Evolutionary conservation across 179 eudicot genomes (phyloP), one percentile per base, ranked within the genome.

Genomic region (Silene noctiflora): DNA sequence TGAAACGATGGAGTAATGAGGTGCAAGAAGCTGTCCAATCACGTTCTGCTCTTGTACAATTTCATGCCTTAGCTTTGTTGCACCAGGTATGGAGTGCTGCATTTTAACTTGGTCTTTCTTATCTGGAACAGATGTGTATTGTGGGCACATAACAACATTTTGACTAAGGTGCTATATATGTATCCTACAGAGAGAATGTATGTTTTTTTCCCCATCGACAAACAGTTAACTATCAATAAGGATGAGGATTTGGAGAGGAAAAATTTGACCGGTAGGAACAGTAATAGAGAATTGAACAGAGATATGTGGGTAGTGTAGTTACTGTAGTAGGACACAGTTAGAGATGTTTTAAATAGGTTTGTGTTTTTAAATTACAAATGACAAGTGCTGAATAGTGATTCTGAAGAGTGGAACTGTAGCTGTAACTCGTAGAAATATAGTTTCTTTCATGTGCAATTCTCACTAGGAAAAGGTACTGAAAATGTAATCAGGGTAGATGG

Each of bases 21-120:
- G 97, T 94, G 56, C 96, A 91, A 77, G 98, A 94, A 87, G 98
- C 97, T 73, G 91, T 94, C 69, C 98, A 94, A 78, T 94, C 98
- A 69, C 89, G 98, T 76, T 92, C 98, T 67, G 94, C 98, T 58
- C 94, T 94, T 69, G 98, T 94, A 55, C 98, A 94, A 83, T 94
- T 94, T 84, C 98, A 94, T 77, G 98, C 98, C 65, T 84, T 94
- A 76, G 94, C 91, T 62, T 85, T 94, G 80, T 87, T 94, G 76
- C 97, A 94, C 78, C 97, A 90, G 98, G 98, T 94, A 77, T 58
- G 16, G 12, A 55, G 42, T 67, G 33, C 46, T 75, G 19, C 60
- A 4, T 1, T 78, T 35, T 65, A 29, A 33, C 51, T 9, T 13
- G 0, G 11, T 25, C 17, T 25, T 9, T 51, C 53, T 55, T 80